Percentiles rank a stretch among this genome's conserved stretches.
Evolutionary conservation across 2,329 filamentous ascomycete genomes (phyloP).

Genomic region (Plectosphaerella cucumerina): DNA sequence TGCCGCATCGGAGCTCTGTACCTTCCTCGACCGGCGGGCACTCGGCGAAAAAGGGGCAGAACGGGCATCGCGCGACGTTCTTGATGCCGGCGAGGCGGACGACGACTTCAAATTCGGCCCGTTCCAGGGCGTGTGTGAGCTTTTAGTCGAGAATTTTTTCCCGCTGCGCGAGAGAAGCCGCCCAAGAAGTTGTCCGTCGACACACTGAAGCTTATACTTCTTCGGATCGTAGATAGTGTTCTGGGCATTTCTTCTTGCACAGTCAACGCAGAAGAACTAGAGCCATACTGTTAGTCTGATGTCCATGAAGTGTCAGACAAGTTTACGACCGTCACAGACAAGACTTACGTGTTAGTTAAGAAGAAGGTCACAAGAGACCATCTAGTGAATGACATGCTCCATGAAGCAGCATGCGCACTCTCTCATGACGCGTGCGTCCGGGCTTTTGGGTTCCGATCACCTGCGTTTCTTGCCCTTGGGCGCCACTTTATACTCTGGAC

Average conservation of each 20-base stretch:
- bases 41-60: constrained; percentile 76
- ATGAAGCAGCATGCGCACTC: constrained; percentile 74
- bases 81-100: constrained; percentile 66
- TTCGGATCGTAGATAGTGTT: constrained; percentile 63
- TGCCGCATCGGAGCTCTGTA: constrained; percentile 69
- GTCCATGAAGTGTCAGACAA: too few species aligned
- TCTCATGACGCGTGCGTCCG: constrained; percentile 7
- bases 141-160: constrained; percentile 53
- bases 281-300: too few species aligned
- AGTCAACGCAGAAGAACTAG: constrained; percentile 64
- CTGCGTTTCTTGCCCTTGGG: constrained; percentile 31
- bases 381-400: constrained; percentile 61
- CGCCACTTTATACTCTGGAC: constrained; percentile 15
- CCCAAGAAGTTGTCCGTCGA: constrained; percentile 62
- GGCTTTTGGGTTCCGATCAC: constrained; percentile 10
- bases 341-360: constrained; percentile 43
- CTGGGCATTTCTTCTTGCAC: constrained; percentile 62
- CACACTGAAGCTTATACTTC: constrained; percentile 68
- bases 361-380: constrained; percentile 64
- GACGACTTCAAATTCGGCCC: constrained; percentile 66
- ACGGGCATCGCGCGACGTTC: constrained; percentile 71
- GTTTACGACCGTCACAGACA: too few species aligned
- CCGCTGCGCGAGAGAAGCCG: constrained; percentile 55
- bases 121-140: constrained; percentile 58
- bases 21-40: constrained; percentile 65